These are phyloP conservation scores for Fonsecaea erecta DNA, from an alignment of 2,329 filamentous ascomycete genomes.

Conservation along the genomic window DNA sequence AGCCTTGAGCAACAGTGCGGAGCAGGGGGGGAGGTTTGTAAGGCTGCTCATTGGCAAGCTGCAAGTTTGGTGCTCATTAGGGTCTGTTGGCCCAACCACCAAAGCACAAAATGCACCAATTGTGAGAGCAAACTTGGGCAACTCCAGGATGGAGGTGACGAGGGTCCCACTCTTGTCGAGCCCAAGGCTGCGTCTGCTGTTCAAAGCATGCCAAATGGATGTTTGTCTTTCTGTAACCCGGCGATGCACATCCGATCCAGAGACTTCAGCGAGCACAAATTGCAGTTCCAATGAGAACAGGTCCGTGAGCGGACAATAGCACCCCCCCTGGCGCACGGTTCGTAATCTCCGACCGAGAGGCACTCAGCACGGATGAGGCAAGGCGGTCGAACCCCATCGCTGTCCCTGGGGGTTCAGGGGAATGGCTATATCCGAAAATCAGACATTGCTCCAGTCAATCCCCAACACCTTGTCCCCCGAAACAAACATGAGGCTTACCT, in stretches of 20 bases:
- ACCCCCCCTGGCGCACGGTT: constrained; percentile 5
- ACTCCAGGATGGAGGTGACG: not conserved
- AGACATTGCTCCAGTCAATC: not conserved
- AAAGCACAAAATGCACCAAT: not conserved
- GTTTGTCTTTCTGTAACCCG: not conserved
- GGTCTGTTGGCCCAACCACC: not conserved
- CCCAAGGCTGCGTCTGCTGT: constrained; percentile 1
- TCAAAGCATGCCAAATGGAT: not conserved
- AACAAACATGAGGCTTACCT: constrained; percentile 5
- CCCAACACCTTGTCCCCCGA: not conserved
- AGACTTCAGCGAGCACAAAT: not conserved
- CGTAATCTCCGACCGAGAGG: not conserved
- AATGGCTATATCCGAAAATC: not conserved
- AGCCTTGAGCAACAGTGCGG: not conserved
- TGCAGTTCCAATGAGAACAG: constrained; percentile 1
- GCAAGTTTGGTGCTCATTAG: not conserved
- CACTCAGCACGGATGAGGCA: constrained; percentile 3
- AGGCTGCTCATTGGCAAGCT: not conserved
- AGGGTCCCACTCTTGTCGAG: not conserved
- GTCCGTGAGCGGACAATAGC: not conserved
- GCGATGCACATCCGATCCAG: constrained; percentile 6
- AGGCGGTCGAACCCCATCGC: not conserved
- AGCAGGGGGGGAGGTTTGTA: not conserved
- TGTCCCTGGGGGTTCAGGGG: not conserved
- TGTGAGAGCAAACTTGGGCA: not conserved